Evolutionary conservation across 2,329 filamentous ascomycete species (phyloP).

Genomic region (Thielaviopsis musarum): DNA sequence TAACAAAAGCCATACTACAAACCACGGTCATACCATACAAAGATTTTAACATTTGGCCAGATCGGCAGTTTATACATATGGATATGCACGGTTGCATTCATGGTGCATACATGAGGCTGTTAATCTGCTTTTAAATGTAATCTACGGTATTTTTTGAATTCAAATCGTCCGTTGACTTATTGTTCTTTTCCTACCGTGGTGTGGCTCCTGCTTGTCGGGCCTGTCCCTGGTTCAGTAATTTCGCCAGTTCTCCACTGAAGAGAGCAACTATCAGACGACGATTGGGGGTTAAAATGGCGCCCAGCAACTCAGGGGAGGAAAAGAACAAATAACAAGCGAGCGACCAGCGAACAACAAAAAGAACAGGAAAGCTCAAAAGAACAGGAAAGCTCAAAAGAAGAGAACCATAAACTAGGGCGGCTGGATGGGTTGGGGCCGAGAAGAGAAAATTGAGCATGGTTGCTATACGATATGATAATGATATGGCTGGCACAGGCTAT

Average conservation of each 20-base stretch:
- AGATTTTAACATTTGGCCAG: too few relatives aligned
- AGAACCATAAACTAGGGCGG: neutral
- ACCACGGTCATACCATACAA: too few relatives aligned
- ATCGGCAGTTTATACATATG: too few relatives aligned
- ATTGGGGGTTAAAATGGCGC: neutral
- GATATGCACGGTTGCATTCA: too few relatives aligned
- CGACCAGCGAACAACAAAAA: neutral
- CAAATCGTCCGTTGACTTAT: neutral
- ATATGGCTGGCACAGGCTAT: neutral
- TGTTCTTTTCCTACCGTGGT: neutral
- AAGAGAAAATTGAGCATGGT: neutral
- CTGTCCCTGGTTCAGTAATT: neutral
- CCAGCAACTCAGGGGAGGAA: neutral
- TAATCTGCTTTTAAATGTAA: too few relatives aligned
- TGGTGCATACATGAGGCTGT: too few relatives aligned
- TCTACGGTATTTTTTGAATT: too few relatives aligned
- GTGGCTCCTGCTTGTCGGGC: neutral
- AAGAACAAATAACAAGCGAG: neutral
- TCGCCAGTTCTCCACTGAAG: neutral
- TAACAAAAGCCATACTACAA: neutral
- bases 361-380: neutral
- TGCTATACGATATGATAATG: neutral
- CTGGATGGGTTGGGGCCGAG: neutral
- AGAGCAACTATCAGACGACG: conserved; percentile 1
- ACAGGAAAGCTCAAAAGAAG: neutral